Conservation (phyloP, 257 asterid species). For the Nicotiana tomentosiformis region DNA sequence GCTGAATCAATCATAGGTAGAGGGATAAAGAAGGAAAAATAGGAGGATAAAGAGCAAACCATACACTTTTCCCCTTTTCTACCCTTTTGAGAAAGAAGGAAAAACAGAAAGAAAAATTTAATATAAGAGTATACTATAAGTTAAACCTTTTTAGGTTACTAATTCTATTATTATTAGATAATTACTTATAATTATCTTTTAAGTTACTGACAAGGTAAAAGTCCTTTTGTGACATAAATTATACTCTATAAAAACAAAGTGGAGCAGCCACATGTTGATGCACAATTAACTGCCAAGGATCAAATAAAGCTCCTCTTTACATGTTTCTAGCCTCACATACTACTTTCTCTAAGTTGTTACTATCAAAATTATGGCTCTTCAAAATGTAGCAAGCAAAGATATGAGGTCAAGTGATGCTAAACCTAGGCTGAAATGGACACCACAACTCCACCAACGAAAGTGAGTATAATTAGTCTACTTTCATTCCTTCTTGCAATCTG, state of each 20-base stretch:
- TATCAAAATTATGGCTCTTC: slow-evolving; percentile 42
- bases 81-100: slow-evolving; percentile 51
- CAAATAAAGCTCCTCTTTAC: slow-evolving; percentile 1
- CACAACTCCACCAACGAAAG: slow-evolving; percentile 70
- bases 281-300: slow-evolving; percentile 15
- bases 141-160: too few species aligned
- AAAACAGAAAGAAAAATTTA: too few species aligned
- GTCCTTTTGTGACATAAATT: too few species aligned
- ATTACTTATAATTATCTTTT: too few species aligned
- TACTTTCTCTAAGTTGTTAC: not conserved
- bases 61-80: slow-evolving; percentile 58
- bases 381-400: slow-evolving; percentile 34
- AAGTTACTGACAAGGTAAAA: too few species aligned
- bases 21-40: slow-evolving; percentile 19
- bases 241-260: not conserved
- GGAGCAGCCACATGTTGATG: slow-evolving; percentile 27
- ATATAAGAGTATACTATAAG: too few species aligned
- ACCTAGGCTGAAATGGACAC: slow-evolving; percentile 88
- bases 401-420: slow-evolving; percentile 69
- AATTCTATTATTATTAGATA: too few species aligned
- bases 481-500: not conserved
- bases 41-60: slow-evolving; percentile 61
- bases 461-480: slow-evolving; percentile 22
- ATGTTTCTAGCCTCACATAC: slow-evolving; percentile 4
- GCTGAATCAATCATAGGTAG: slow-evolving; percentile 36